Base-by-base conservation (phyloP, 768 basidiomycete genomes). In the Lactifluus echinatus region DNA sequence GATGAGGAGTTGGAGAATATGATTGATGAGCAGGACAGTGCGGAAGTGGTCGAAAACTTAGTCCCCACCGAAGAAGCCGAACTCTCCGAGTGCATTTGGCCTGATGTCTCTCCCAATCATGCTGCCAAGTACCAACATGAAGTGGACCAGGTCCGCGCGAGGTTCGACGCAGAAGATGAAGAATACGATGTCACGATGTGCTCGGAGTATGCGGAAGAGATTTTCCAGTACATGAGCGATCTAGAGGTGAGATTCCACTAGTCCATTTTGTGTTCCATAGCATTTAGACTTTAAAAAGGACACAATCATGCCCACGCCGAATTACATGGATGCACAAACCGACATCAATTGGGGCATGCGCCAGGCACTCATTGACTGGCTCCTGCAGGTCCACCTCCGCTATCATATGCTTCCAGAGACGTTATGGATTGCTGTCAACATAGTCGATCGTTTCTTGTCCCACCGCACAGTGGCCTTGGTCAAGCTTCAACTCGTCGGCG, bases 401-500 rank as follows among this genome's bases (percentile, higher is more conserved):
- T 99, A 98, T 77, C 95, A 97, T 76, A 92, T 99, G 90, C 82
- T 97, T 46, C 95, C 96, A 28, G 96, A 99, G 72, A 99, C 96
- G 2, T 81, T 98, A 17, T 99, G 96, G 96, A 98, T 98, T 66
- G 91, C 95, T 40, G 81, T 99, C 77, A 99, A 98, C 75, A 85
- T 99, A 59, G 81, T 94, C 53, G 85, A 87, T 66, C 82, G 85
- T 50, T 85, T 87, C 73, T 76, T 87, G 17, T 80, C 79, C 15
- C 69, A 75, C 34, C 87, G 92, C 12, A 79, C 82, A 48, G 84
- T 93, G 60, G 86, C 89, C 1, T 74, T 93, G 31, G 75, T 81
- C 59, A 94, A 93, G 69, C 79, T 95, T 33, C 94, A 96, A 69
- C 85, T 99, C 26, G 96, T 99, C 55, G 96, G 96, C 26, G 89